Percentiles rank a stretch among this genome's conserved stretches.
phyloP scores from a whole-genome alignment of 1,284 basidiomycete species.

The Trichosporon coremiiforme region DNA sequence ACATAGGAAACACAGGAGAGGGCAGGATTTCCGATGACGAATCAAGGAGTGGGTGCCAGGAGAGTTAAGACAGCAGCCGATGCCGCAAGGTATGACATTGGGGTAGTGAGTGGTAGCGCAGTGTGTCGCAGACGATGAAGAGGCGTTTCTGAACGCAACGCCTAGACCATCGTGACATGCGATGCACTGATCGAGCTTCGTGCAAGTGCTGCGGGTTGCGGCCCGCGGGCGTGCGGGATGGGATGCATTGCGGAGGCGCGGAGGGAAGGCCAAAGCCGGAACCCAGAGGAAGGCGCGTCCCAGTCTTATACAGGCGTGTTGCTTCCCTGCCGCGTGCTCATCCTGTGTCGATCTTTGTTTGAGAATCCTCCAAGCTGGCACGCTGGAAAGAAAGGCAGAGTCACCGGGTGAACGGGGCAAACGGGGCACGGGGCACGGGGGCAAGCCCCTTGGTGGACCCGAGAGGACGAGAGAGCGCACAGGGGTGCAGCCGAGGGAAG shows the following conservation, averaged over 20 bases:
- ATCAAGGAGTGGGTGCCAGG: not conserved
- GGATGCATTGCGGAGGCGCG: not conserved
- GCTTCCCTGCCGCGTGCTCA: not conserved
- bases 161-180: not conserved
- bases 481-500: not conserved
- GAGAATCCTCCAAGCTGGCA: not conserved
- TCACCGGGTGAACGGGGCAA: not conserved
- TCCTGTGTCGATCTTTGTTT: not conserved
- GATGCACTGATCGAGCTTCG: not conserved
- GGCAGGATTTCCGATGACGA: not conserved
- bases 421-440: slow-evolving; percentile 6
- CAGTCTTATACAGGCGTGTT: not conserved
- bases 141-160: not conserved
- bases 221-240: not conserved
- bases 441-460: not conserved
- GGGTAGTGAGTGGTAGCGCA: not conserved
- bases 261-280: not conserved
- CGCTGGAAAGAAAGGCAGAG: not conserved
- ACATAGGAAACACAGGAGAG: not conserved
- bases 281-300: not conserved
- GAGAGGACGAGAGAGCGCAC: not conserved
- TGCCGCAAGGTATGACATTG: not conserved
- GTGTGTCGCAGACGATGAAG: not conserved
- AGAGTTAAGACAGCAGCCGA: too few relatives aligned
- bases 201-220: too few relatives aligned